These are phyloP conservation scores for Quercus phellos DNA, from an alignment of 331 rosid species.

Conservation along the genomic window DNA sequence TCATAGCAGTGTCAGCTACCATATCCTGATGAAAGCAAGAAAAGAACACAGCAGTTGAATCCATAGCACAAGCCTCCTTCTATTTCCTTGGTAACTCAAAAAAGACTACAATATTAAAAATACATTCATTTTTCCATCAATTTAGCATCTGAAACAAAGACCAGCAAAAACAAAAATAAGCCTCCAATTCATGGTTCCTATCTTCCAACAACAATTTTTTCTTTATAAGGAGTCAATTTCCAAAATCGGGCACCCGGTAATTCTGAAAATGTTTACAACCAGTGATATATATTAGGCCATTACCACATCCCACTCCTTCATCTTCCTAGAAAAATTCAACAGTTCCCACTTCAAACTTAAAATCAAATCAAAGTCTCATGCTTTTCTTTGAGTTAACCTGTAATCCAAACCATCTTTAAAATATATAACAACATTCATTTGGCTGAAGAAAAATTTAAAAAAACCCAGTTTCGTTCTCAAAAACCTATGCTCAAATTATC, in stretches of 20 bases:
- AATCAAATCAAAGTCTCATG: not conserved
- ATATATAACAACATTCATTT: not conserved
- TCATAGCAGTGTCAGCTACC: slow-evolving; percentile 71
- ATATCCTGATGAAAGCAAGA: slow-evolving; percentile 43
- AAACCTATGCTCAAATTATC: slow-evolving; percentile 9
- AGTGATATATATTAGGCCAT: too few species aligned
- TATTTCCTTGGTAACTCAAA: slow-evolving; percentile 4
- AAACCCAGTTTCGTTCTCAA: not conserved
- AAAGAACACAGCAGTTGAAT: slow-evolving; percentile 5
- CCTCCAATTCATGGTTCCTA: not conserved
- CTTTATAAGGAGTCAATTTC: too few species aligned
- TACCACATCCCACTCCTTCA: too few species aligned
- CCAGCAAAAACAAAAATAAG: not conserved
- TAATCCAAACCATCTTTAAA: not conserved
- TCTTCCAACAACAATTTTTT: too few species aligned
- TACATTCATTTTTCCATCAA: too few species aligned
- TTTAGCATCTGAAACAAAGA: too few species aligned
- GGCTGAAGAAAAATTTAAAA: not conserved
- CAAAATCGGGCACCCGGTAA: not conserved
- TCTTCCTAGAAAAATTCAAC: not conserved
- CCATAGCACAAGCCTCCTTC: slow-evolving; percentile 12
- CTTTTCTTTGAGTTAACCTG: not conserved
- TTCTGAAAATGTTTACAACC: too few species aligned
- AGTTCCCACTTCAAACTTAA: slow-evolving; percentile 8
- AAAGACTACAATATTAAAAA: not conserved